These are phyloP conservation scores for Saccharomycopsis capsularis DNA, from an alignment of 805 yeast species.

Conservation along the genomic window DNA sequence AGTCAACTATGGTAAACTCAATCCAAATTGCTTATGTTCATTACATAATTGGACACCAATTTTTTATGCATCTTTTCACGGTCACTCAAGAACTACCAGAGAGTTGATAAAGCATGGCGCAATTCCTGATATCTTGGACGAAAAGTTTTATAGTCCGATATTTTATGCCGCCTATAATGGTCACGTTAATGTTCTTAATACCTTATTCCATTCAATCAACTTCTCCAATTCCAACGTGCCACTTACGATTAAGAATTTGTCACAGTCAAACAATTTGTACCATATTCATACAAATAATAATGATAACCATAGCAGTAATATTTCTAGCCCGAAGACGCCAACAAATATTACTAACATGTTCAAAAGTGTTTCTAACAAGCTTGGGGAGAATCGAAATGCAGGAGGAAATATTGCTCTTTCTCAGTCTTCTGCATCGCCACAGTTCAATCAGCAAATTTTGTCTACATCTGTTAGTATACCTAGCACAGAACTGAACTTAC, in stretches of 20 bases:
- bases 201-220: conserved; percentile 35
- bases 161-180: conserved; percentile 95
- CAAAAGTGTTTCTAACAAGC: neutral
- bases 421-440: neutral
- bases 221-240: conserved; percentile 10
- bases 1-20: conserved; percentile 58
- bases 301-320: neutral
- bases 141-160: conserved; percentile 70
- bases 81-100: conserved; percentile 63
- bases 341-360: neutral
- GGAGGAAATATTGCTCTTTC: neutral
- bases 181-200: conserved; percentile 71
- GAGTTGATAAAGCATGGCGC: conserved; percentile 73
- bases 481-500: conserved; percentile 7
- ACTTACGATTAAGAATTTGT: conserved; percentile 8
- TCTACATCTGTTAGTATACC: conserved; percentile 4
- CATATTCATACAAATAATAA: neutral
- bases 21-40: conserved; percentile 73
- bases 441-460: neutral
- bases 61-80: conserved; percentile 83
- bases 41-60: conserved; percentile 78
- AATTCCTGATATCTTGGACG: conserved; percentile 59
- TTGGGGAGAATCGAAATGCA: neutral
- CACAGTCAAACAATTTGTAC: neutral
- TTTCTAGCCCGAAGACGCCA: neutral